Evolutionary conservation across 2,329 filamentous ascomycete genomes (phyloP).

Genomic region (Nemania abortiva): DNA sequence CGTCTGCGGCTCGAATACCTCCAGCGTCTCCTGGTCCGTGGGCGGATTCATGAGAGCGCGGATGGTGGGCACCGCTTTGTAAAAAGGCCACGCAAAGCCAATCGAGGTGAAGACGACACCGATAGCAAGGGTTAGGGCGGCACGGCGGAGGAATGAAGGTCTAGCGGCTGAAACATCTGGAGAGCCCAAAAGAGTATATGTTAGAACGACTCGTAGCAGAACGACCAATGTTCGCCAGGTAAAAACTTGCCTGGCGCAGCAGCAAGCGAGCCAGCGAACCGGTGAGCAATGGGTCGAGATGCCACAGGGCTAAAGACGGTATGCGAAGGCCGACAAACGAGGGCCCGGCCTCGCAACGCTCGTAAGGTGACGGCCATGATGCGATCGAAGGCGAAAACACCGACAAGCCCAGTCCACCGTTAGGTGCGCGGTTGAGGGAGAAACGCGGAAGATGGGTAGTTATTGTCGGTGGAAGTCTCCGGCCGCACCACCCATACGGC

Average conservation of each 20-base stretch:
- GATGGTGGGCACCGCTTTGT: conserved; percentile 63
- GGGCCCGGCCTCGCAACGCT: conserved; percentile 38
- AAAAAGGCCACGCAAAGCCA: conserved; percentile 69
- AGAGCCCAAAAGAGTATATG: neutral
- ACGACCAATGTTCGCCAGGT: neutral
- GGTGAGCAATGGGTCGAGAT: conserved; percentile 31
- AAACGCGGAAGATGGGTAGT: neutral
- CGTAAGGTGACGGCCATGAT: conserved; percentile 38
- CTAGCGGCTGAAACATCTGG: conserved; percentile 40
- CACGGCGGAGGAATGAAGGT: conserved; percentile 59
- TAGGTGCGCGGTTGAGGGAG: conserved; percentile 4
- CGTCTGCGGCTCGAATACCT: conserved; percentile 70
- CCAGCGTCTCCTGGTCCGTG: conserved; percentile 79
- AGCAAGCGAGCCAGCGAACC: conserved; percentile 43
- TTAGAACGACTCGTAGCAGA: conserved; percentile 17
- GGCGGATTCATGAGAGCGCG: conserved; percentile 62
- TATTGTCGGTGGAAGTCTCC: neutral
- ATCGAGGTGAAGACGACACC: conserved; percentile 60
- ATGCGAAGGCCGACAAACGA: conserved; percentile 38
- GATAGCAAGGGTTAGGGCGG: conserved; percentile 61
- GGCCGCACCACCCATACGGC: conserved; percentile 9
- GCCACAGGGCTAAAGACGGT: conserved; percentile 33
- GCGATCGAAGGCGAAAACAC: conserved; percentile 34
- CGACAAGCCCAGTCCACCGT: conserved; percentile 30
- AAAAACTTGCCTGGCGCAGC: conserved; percentile 40